These are phyloP conservation scores for Phytophthora idaei DNA, from an alignment of 352 stramenopile species.

Conservation along the genomic window DNA sequence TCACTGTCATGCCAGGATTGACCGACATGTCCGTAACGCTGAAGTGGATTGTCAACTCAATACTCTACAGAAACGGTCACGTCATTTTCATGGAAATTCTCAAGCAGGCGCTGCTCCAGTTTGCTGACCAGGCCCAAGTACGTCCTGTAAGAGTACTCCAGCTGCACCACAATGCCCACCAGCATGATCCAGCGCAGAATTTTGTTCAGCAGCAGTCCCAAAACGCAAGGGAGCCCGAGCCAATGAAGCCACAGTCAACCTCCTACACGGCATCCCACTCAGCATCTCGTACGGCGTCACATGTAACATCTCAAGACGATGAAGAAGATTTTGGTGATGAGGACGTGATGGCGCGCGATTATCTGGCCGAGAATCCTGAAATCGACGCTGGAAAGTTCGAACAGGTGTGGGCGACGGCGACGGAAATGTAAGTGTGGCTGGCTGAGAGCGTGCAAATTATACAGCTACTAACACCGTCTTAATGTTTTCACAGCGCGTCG, in stretches of 20 bases:
- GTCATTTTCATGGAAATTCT: slow-evolving; percentile 83
- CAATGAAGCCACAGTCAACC: slow-evolving; percentile 22
- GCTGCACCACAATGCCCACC: slow-evolving; percentile 15
- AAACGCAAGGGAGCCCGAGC: slow-evolving; percentile 32
- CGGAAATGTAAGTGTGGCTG: slow-evolving; percentile 67
- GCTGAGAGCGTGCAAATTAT: neutral
- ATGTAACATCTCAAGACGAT: slow-evolving; percentile 39
- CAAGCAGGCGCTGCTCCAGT: slow-evolving; percentile 71
- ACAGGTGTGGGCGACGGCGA: slow-evolving; percentile 73
- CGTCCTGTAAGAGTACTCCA: slow-evolving; percentile 17
- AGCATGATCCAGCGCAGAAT: slow-evolving; percentile 20
- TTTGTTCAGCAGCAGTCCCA: slow-evolving; percentile 23
- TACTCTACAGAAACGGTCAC: slow-evolving; percentile 88
- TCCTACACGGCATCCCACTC: slow-evolving; percentile 19
- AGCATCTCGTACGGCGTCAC: slow-evolving; percentile 31
- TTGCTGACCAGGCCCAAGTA: slow-evolving; percentile 48
- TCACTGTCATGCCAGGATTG: slow-evolving; percentile 78
- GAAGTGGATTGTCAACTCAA: slow-evolving; percentile 89
- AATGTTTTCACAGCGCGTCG: slow-evolving; percentile 44
- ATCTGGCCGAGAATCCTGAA: slow-evolving; percentile 58
- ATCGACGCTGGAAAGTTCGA: slow-evolving; percentile 84
- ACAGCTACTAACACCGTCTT: slow-evolving; percentile 14
- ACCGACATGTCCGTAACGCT: slow-evolving; percentile 84
- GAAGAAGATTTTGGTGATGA: slow-evolving; percentile 52
- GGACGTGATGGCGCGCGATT: slow-evolving; percentile 70